Evolutionary conservation across 129 eudicot species (phyloP).

Genomic region (Tagetes erecta): DNA sequence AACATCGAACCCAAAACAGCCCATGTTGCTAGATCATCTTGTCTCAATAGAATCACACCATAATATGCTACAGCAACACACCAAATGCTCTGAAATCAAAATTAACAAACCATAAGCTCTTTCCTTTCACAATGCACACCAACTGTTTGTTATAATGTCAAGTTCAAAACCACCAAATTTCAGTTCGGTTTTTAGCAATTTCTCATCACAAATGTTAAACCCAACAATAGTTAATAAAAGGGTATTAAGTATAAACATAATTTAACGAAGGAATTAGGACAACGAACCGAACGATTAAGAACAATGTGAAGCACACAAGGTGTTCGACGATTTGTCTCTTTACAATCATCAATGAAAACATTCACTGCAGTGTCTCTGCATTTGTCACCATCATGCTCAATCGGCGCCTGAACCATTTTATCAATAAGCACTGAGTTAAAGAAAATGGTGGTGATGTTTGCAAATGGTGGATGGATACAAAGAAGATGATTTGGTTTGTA

Average conservation of each 20-base stretch:
- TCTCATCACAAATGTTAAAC: neutral
- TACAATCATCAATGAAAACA: slow-evolving; percentile 33
- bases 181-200: neutral
- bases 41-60: slow-evolving; percentile 55
- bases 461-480: neutral
- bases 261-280: neutral
- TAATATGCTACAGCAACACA: slow-evolving; percentile 39
- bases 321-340: slow-evolving; percentile 10
- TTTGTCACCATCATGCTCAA: slow-evolving; percentile 26
- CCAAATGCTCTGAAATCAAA: slow-evolving; percentile 78
- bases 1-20: slow-evolving; percentile 58
- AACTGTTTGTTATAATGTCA: slow-evolving; percentile 1
- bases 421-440: neutral
- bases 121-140: neutral
- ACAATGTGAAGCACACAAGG: slow-evolving; percentile 40
- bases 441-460: neutral
- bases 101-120: neutral
- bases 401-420: slow-evolving; percentile 9
- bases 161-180: neutral
- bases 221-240: neutral
- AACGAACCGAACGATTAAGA: slow-evolving; percentile 60
- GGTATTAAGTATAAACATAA: neutral
- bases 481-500: slow-evolving; percentile 7
- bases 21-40: slow-evolving; percentile 76
- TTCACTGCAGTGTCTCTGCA: neutral